Base-by-base conservation (phyloP, 169 alveolate genomes). In the Cryptosporidium sp. region DNA sequence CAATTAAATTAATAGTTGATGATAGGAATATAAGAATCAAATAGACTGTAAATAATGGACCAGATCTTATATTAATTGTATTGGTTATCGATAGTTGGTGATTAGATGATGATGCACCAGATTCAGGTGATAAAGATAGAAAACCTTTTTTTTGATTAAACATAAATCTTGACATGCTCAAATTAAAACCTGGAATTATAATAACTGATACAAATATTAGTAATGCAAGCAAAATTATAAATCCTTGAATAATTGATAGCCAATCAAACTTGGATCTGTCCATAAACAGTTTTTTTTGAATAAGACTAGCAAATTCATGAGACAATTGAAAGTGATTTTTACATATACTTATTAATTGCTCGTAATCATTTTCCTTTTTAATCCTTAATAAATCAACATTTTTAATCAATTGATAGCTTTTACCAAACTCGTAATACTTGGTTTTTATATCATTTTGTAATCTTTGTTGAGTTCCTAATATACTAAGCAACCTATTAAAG, bases 231-330 rank as follows among this genome's bases (percentile, higher is more conserved):
- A 73, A 33, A 5, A 73, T 59, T 4, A 73, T 7, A 26, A 55
- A 33, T 18, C 86, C 86, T 59, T 73, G 62, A 37, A 2, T 7
- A 33, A 73, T 35, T 16, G 45, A 35, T 1, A 37, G 16, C 86
- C 86, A 73, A 35, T 73, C 70, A 39, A 73, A 73, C 21, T 55
- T 29, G 14, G 86, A 50, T 23, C 58, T 52, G 6, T 73, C 86
- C 10, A 26, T 73, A 58, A 29, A 73, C 23, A 73, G n/a, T 7
- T 8, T 23, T 6, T 21, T 35, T 31, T 55, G 68, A 8, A 59
- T 37, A 10, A 37, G 35, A 18, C 48, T 18, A 14, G 86, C 68
- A 59, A 73, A 21, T 39, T 73, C 39, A 16, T n/a, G 31, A 21
- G 70, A 51, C 10, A 55, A 4, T 21, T 45, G n/a, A 51, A n/a